These are phyloP conservation scores for Solanum pinnatisectum DNA, from an alignment of 257 asterid genomes.

Conservation along the genomic window DNA sequence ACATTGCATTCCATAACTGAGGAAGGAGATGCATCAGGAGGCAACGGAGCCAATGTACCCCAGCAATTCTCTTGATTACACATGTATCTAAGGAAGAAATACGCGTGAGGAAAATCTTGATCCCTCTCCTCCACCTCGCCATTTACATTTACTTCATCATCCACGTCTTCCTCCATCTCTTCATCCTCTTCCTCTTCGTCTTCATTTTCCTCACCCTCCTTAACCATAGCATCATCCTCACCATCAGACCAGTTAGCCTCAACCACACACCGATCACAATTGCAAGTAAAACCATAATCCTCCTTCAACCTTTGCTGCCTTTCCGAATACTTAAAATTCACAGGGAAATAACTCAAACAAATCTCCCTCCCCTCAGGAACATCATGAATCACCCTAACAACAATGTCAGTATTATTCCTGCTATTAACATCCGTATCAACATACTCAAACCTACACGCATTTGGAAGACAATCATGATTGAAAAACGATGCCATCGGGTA, in stretches of 20 bases:
- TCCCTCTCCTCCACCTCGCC: slow-evolving; percentile 16
- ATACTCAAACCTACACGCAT: slow-evolving; percentile 89
- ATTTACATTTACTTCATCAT: slow-evolving; percentile 19
- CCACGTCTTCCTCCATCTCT: slow-evolving; percentile 42
- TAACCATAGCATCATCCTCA: slow-evolving; percentile 41
- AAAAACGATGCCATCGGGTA: slow-evolving; percentile 78
- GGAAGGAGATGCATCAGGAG: slow-evolving; percentile 40
- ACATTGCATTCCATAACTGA: slow-evolving; percentile 76
- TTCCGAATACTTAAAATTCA: slow-evolving; percentile 56
- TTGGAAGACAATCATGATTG: slow-evolving; percentile 96
- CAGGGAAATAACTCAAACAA: slow-evolving; percentile 89
- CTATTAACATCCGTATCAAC: slow-evolving; percentile 32
- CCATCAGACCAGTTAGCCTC: slow-evolving; percentile 88
- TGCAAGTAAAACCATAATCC: slow-evolving; percentile 71
- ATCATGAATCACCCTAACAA: slow-evolving; percentile 72
- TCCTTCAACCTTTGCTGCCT: slow-evolving; percentile 82
- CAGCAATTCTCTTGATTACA: slow-evolving; percentile 69
- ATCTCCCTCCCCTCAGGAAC: slow-evolving; percentile 66
- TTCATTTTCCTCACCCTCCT: slow-evolving; percentile 3
- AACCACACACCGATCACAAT: slow-evolving; percentile 88
- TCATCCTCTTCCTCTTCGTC: slow-evolving; percentile 9
- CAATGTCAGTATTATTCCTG: slow-evolving; percentile 33
- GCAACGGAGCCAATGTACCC: slow-evolving; percentile 91
- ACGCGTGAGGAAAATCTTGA: slow-evolving; percentile 73
- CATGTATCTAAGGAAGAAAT: slow-evolving; percentile 73